phyloP scores from a whole-genome alignment of 2,329 filamentous ascomycete genomes.

The Nemania abortiva region DNA sequence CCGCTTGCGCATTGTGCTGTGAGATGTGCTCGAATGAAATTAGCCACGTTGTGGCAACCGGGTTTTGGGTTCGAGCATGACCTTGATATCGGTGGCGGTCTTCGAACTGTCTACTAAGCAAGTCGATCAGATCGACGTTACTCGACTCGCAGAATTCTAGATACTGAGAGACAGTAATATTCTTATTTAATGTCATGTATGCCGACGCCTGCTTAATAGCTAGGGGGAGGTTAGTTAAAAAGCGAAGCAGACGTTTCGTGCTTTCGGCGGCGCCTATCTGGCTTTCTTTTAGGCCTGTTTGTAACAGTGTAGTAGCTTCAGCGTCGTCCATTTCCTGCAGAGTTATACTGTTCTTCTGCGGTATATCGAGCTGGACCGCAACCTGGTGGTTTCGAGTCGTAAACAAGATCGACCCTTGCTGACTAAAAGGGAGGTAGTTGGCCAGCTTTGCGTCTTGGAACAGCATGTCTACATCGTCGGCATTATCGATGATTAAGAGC shows the following conservation, averaged over 20 bases:
- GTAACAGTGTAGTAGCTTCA: slow-evolving; percentile 3
- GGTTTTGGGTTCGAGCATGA: slow-evolving; percentile 32
- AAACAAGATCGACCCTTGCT: not conserved
- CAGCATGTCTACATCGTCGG: not conserved
- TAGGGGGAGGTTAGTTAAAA: slow-evolving; percentile 17
- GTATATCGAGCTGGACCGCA: not conserved
- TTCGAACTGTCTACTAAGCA: slow-evolving; percentile 51
- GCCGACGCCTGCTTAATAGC: slow-evolving; percentile 26
- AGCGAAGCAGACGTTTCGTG: slow-evolving; percentile 46
- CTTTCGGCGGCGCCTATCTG: slow-evolving; percentile 17
- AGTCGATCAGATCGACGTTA: slow-evolving; percentile 38
- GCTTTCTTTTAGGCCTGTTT: not conserved
- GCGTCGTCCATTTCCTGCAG: slow-evolving; percentile 6
- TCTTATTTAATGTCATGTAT: slow-evolving; percentile 7
- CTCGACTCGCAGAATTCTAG: slow-evolving; percentile 44
- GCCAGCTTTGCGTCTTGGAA: not conserved
- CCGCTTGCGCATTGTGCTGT: slow-evolving; percentile 2
- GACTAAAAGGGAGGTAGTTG: not conserved
- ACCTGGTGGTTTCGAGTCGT: slow-evolving; percentile 4
- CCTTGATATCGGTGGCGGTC: slow-evolving; percentile 47
- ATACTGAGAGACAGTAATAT: slow-evolving; percentile 44
- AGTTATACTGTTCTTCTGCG: not conserved
- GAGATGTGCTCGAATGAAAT: slow-evolving; percentile 27
- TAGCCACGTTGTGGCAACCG: slow-evolving; percentile 20
- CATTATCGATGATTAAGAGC: slow-evolving; percentile 1